phyloP scores from a whole-genome alignment of 176 grass and related monocot species.

The Tillandsia leiboldiana region DNA sequence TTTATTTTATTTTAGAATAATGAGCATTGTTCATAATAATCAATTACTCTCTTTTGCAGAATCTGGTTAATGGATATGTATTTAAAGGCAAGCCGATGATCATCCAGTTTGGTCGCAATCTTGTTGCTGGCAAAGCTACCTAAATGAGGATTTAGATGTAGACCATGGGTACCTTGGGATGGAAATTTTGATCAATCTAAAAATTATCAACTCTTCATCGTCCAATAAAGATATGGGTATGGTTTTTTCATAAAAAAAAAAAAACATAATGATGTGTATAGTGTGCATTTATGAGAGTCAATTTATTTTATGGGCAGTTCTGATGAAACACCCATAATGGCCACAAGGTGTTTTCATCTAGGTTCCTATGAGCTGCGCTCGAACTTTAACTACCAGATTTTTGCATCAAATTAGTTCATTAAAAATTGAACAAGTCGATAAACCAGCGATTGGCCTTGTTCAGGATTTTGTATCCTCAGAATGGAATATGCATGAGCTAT shows the following conservation, averaged over 20 bases:
- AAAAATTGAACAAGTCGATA: too few relatives aligned
- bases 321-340: too few relatives aligned
- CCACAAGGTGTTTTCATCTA: too few relatives aligned
- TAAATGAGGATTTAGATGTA: slow-evolving; percentile 6
- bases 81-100: slow-evolving; percentile 92
- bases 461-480: too few relatives aligned
- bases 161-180: not conserved
- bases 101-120: slow-evolving; percentile 85
- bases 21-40: not conserved
- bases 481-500: too few relatives aligned
- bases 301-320: too few relatives aligned
- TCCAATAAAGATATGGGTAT: not conserved
- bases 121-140: slow-evolving; percentile 50
- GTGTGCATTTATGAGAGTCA: not conserved
- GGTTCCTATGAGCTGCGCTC: too few relatives aligned
- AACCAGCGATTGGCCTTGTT: too few relatives aligned
- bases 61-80: slow-evolving; percentile 67
- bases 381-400: too few relatives aligned
- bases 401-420: too few relatives aligned
- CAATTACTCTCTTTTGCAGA: slow-evolving; percentile 41
- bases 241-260: not conserved
- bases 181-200: not conserved
- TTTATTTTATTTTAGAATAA: not conserved
- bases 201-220: not conserved
- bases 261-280: not conserved